These are phyloP conservation scores for Starmerella bombi DNA, from an alignment of 805 yeast genomes.

Conservation along the genomic window DNA sequence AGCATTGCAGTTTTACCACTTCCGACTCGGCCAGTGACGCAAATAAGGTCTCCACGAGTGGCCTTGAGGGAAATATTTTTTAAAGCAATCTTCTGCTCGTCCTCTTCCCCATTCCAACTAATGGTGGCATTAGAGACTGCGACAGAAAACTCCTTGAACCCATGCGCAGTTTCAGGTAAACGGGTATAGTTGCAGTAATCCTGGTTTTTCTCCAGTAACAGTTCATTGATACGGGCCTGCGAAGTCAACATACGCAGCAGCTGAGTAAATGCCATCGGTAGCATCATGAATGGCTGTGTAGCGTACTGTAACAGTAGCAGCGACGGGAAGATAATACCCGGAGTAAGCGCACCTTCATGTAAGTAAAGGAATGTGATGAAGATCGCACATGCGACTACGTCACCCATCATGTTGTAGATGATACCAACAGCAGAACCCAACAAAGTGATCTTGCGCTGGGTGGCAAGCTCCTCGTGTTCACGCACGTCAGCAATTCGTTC, in stretches of 20 bases:
- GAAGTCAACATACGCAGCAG: conserved; percentile 65
- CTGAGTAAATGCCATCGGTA: conserved; percentile 78
- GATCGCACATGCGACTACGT: conserved; percentile 73
- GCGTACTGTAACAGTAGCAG: conserved; percentile 51
- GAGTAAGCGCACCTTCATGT: conserved; percentile 53
- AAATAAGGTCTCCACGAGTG: conserved; percentile 58
- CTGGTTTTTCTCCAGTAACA: conserved; percentile 57
- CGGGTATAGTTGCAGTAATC: conserved; percentile 58
- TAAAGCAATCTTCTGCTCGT: conserved; percentile 24
- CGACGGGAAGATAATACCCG: conserved; percentile 70
- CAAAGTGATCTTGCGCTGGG: conserved; percentile 50
- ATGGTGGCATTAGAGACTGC: conserved; percentile 28
- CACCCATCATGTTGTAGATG: conserved; percentile 53
- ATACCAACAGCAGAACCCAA: conserved; percentile 36
- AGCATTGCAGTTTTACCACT: conserved; percentile 71
- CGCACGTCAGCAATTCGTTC: conserved; percentile 55
- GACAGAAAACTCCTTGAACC: conserved; percentile 47
- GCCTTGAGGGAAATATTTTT: conserved; percentile 45
- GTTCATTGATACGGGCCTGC: conserved; percentile 48
- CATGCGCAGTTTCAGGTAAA: conserved; percentile 35
- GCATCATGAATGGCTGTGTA: conserved; percentile 74
- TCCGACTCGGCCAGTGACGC: conserved; percentile 80
- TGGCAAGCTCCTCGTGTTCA: conserved; percentile 71
- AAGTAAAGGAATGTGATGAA: conserved; percentile 66
- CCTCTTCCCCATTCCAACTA: conserved; percentile 44